phyloP scores from a whole-genome alignment of 768 basidiomycete species.

The Agrocybe praecox region DNA sequence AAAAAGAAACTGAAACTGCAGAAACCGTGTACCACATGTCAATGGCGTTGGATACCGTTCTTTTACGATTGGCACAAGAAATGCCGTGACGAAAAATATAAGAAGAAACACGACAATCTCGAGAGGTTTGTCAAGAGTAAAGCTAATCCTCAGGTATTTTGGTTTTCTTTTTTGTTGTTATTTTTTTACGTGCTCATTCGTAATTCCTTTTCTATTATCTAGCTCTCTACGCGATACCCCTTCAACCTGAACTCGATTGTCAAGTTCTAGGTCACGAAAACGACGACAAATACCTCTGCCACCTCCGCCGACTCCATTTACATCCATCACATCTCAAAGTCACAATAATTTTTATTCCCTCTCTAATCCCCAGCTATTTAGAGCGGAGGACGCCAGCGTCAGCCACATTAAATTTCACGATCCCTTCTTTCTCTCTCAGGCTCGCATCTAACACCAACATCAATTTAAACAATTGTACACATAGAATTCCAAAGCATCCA shows the following conservation, averaged over 20 bases:
- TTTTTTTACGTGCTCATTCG: not conserved
- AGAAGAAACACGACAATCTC: not conserved
- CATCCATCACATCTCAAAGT: no score
- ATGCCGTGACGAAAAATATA: not conserved
- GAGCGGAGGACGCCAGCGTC: no score
- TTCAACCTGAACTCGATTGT: not conserved
- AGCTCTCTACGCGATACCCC: not conserved
- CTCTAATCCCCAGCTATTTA: no score
- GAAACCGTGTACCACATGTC: not conserved
- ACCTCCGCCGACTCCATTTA: no score
- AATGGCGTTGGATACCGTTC: not conserved
- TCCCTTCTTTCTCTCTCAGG: no score
- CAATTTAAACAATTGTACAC: no score
- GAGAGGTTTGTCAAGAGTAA: not conserved
- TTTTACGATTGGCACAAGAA: not conserved
- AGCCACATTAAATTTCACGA: no score
- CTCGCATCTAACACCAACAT: no score
- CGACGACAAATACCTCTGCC: no score
- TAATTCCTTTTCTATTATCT: not conserved
- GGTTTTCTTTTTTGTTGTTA: not conserved
- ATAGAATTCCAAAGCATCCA: no score
- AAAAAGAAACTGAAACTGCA: not conserved
- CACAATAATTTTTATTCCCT: no score
- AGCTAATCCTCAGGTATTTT: not conserved
- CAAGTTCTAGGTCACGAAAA: not conserved